phyloP scores from a whole-genome alignment of 306 rosid genomes.

The Corylus americana region DNA sequence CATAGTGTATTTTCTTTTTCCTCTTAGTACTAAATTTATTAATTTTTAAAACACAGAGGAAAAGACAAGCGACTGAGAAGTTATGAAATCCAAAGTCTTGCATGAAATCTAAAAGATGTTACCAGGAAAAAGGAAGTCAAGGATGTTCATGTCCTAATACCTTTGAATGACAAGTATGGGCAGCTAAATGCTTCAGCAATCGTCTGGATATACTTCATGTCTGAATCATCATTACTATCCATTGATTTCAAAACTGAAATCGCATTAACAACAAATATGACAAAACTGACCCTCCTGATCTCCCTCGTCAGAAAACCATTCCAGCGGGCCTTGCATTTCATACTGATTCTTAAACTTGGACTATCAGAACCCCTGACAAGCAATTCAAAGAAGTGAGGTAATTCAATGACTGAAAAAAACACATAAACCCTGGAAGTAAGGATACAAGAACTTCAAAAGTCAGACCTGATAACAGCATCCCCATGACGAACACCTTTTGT shows the following conservation, averaged over 20 bases:
- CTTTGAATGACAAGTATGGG: constrained; percentile 69
- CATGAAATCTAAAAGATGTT: background rate
- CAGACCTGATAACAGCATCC: constrained; percentile 72
- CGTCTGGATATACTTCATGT: constrained; percentile 33
- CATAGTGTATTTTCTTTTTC: background rate
- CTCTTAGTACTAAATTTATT: background rate
- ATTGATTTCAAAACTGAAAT: constrained; percentile 61
- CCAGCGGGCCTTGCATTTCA: constrained; percentile 49
- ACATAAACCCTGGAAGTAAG: constrained; percentile 18
- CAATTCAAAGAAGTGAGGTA: constrained; percentile 35
- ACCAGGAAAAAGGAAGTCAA: constrained; percentile 5
- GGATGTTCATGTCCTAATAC: constrained; percentile 33
- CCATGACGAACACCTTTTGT: constrained; percentile 72
- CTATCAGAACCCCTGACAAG: constrained; percentile 58
- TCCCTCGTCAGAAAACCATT: constrained; percentile 37
- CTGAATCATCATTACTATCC: constrained; percentile 40
- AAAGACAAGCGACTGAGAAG: background rate
- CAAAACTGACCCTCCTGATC: constrained; percentile 64
- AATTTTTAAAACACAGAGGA: background rate
- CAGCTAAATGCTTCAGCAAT: constrained; percentile 64
- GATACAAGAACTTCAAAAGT: constrained; percentile 17
- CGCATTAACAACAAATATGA: constrained; percentile 68
- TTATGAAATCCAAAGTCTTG: background rate
- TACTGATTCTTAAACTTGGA: constrained; percentile 41
- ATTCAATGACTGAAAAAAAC: constrained; percentile 5